Evolutionary conservation across 805 yeast species (phyloP).

Genomic region (Yamadazyma scolyti): DNA sequence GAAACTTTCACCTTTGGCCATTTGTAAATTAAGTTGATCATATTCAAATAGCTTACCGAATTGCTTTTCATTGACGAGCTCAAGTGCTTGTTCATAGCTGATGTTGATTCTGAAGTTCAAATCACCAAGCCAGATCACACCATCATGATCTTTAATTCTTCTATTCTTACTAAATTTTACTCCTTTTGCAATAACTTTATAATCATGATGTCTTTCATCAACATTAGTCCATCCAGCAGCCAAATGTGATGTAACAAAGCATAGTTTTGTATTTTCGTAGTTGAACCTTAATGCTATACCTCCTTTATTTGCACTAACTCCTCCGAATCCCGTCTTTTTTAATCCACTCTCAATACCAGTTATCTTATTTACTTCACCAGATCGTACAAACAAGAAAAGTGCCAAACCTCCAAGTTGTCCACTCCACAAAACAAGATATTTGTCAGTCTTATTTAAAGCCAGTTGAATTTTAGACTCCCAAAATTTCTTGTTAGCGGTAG

Average conservation of each 20-base stretch:
- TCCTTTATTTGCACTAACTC: conserved; percentile 81
- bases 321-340: conserved; percentile 92
- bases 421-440: conserved; percentile 60
- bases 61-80: conserved; percentile 42
- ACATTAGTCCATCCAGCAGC: conserved; percentile 88
- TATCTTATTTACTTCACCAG: conserved; percentile 47
- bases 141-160: conserved; percentile 67
- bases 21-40: conserved; percentile 80
- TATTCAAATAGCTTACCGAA: conserved; percentile 53
- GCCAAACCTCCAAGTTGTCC: conserved; percentile 87
- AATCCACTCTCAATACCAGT: conserved; percentile 64
- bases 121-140: conserved; percentile 89
- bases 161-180: conserved; percentile 56
- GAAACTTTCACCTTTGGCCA: conserved; percentile 69
- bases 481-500: conserved; percentile 47
- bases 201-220: conserved; percentile 83
- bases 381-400: conserved; percentile 62
- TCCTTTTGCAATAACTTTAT: conserved; percentile 71
- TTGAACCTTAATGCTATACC: conserved; percentile 70
- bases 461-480: conserved; percentile 65
- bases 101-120: conserved; percentile 80
- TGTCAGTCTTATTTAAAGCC: conserved; percentile 38
- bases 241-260: conserved; percentile 81
- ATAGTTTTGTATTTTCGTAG: conserved; percentile 64
- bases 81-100: conserved; percentile 66